Percentiles rank a stretch among this genome's conserved stretches.
phyloP scores from a whole-genome alignment of 345 rosid species.

The Sapria himalayana region DNA sequence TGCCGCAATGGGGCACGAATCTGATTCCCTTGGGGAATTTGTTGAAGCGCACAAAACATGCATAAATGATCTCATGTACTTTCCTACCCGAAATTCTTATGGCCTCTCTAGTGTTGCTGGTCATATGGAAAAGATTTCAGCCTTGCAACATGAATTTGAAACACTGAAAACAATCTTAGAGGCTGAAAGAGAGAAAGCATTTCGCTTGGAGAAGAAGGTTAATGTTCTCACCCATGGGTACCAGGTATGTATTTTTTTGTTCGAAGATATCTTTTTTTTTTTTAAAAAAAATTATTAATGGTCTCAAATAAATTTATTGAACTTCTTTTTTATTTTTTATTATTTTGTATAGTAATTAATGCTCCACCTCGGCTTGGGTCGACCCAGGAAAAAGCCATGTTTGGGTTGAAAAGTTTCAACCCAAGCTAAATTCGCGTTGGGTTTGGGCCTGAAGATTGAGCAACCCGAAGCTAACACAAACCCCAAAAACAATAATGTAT shows the following conservation, averaged over 20 bases:
- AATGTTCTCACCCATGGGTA: conserved; percentile 80
- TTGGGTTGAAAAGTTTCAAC: no score
- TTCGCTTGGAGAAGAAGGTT: conserved; percentile 54
- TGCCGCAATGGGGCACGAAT: conserved; percentile 79
- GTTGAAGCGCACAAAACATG: conserved; percentile 80
- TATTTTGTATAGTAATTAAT: no score
- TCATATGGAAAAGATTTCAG: conserved; percentile 67
- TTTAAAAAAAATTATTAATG: no score
- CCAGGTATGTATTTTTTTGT: conserved; percentile 34
- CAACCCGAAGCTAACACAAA: no score
- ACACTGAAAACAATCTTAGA: conserved; percentile 48
- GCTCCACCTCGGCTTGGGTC: no score
- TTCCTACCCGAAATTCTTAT: conserved; percentile 72
- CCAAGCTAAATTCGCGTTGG: no score
- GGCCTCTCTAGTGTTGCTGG: conserved; percentile 94
- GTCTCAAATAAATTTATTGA: no score
- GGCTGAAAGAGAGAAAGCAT: conserved; percentile 71
- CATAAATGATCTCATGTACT: conserved; percentile 83
- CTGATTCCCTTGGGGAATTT: conserved; percentile 62
- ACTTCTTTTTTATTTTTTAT: no score
- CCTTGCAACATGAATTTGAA: conserved; percentile 66
- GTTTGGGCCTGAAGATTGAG: no score
- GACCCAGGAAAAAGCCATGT: no score
- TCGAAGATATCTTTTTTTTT: neutral
- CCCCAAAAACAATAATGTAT: no score